Evolutionary conservation across 176 grass and related monocot species (phyloP), one percentile per base, ranked within the genome.

Genomic region (Ensete glaucum): DNA sequence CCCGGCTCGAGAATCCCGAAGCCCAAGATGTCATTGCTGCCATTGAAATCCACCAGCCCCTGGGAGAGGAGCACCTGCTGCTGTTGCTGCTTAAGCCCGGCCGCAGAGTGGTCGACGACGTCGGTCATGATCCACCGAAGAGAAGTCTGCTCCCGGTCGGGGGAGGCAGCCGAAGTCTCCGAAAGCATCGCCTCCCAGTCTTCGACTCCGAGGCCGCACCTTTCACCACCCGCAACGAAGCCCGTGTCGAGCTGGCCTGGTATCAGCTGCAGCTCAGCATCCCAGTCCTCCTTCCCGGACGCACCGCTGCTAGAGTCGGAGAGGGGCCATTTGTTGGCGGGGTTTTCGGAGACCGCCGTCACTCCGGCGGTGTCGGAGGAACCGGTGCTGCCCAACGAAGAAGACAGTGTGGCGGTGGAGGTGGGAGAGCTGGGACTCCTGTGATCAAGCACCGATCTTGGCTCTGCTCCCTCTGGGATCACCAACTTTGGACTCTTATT

Each of bases 81-180:
- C 17, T 88, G 81, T 73, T 73, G 55, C 14, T 73, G 52, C 52
- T 29, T 73, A 55, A 56, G 26, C 20, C 63, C 77, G 79, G 71
- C 69, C 71, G 78, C 64, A 16, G 85, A 80, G 50, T 86, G 64
- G 56, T 89, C 88, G 17, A 87, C 95, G 7, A 81, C 85, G 5
- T 87, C 86, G 19, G 86, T 90, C 81, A 93, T 91, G 86, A 93
- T 87, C 95, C 95, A 98, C 81, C 84, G 83, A 50, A 98, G 75
- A 76, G 93, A 98, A 52, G 85, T 85, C 90, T 98, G 95, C 49
- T 93, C 90, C 68, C 85, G 95, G 8, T 59, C 84, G 13, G 23
- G 83, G 77, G 15, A 83, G 69, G 71, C 48, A 63, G 76, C 88
- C 66, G 76, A 26, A 17, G 20, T 73, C 49, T 80, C 85, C 6